Conservation (phyloP, 164 flowering plant species). For the Stephania cephalantha region DNA sequence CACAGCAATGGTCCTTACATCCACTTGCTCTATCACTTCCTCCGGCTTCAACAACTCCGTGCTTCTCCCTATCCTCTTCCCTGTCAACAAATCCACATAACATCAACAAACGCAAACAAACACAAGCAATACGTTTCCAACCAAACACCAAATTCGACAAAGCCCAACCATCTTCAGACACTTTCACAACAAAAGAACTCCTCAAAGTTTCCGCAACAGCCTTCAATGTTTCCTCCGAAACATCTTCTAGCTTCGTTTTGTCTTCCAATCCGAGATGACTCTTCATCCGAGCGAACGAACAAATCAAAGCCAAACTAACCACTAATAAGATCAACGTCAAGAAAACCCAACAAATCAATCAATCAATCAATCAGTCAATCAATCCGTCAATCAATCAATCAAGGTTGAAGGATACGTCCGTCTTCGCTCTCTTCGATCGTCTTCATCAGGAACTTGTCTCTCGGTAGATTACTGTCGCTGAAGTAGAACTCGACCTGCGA, state of each 20-base stretch:
- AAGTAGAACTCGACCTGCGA: conserved; percentile 89
- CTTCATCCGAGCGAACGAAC: conserved; percentile 84
- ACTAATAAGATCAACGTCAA: conserved; percentile 45
- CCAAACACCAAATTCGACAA: background rate
- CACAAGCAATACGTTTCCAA: background rate
- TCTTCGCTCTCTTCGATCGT: conserved; percentile 61
- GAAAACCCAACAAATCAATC: conserved; percentile 9
- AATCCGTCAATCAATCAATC: too few species aligned
- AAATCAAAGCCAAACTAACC: conserved; percentile 84
- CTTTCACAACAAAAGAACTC: conserved; percentile 50
- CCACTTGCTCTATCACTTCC: conserved; percentile 77
- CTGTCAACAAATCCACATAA: conserved; percentile 23
- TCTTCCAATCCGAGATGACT: conserved; percentile 58
- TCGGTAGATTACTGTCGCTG: conserved; percentile 90
- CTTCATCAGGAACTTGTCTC: conserved; percentile 62
- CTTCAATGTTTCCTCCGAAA: conserved; percentile 57
- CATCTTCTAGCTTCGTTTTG: conserved; percentile 41
- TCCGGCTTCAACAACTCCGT: conserved; percentile 59
- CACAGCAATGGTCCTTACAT: conserved; percentile 73
- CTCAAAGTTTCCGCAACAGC: conserved; percentile 69
- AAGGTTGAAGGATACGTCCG: conserved; percentile 63
- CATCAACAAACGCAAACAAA: background rate
- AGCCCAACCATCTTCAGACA: conserved; percentile 79
- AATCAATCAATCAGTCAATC: too few species aligned
- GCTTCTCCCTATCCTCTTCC: conserved; percentile 67